phyloP scores from a whole-genome alignment of 176 grass and related monocot genomes.

The Lolium multiflorum region DNA sequence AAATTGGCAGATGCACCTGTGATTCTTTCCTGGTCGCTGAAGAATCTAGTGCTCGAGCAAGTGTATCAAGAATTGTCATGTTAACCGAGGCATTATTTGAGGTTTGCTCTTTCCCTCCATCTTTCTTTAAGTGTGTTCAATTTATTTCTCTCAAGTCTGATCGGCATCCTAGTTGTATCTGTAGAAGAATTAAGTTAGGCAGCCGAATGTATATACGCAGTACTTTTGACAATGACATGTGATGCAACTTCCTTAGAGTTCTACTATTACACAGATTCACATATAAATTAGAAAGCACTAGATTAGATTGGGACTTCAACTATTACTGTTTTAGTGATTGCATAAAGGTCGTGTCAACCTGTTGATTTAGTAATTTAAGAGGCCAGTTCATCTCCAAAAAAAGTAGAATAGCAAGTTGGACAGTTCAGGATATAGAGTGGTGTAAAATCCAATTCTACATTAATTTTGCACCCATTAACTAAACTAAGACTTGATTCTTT shows the following conservation, averaged over 20 bases:
- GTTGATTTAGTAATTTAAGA: constrained; percentile 13
- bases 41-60: constrained; percentile 76
- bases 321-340: constrained; percentile 20
- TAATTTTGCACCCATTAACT: constrained; percentile 14
- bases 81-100: constrained; percentile 98
- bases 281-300: constrained; percentile 17
- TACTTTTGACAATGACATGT: background rate
- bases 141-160: constrained; percentile 15
- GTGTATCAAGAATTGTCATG: constrained; percentile 97
- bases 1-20: constrained; percentile 83
- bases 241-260: background rate
- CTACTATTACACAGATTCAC: background rate
- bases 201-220: background rate
- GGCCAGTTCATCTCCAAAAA: background rate
- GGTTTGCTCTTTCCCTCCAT: constrained; percentile 59
- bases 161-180: constrained; percentile 33
- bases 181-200: constrained; percentile 5
- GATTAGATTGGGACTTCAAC: background rate
- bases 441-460: background rate
- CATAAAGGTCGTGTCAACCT: background rate
- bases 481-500: constrained; percentile 19
- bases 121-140: background rate
- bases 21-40: constrained; percentile 77
- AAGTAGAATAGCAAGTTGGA: background rate
- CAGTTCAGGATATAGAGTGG: background rate